Conservation (phyloP, 805 yeast genomes). For the Ogataea pini region DNA sequence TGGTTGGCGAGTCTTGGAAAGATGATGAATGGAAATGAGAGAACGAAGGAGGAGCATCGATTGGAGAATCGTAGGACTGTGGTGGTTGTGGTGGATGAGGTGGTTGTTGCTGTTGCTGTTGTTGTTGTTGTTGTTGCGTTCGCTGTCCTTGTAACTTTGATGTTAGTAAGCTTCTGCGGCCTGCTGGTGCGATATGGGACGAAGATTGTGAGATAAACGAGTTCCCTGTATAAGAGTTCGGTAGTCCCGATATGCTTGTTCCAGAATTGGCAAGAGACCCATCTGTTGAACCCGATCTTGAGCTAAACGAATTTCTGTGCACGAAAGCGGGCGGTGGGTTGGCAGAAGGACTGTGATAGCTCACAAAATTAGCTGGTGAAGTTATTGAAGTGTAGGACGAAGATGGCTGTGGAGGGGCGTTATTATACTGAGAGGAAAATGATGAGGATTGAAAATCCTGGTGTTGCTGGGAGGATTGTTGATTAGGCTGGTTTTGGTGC, state of each 20-base stretch:
- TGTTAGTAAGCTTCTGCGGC: slow-evolving; percentile 33
- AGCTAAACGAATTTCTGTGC: slow-evolving; percentile 29
- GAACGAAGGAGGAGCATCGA: slow-evolving; percentile 1
- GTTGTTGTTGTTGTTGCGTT: slow-evolving; percentile 15
- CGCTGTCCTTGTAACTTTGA: slow-evolving; percentile 30
- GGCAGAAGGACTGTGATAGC: slow-evolving; percentile 36
- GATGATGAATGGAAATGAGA: slow-evolving; percentile 12
- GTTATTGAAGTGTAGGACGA: slow-evolving; percentile 31
- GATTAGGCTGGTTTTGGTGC: slow-evolving; percentile 6
- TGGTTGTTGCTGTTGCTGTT: slow-evolving; percentile 15
- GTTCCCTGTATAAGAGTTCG: slow-evolving; percentile 14
- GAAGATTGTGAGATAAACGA: slow-evolving; percentile 21
- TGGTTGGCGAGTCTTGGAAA: slow-evolving; percentile 8
- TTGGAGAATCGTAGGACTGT: not conserved
- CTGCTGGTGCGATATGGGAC: slow-evolving; percentile 29
- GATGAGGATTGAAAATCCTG: slow-evolving; percentile 13
- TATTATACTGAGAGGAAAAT: slow-evolving; percentile 12
- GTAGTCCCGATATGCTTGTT: slow-evolving; percentile 14
- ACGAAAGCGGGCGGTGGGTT: slow-evolving; percentile 31
- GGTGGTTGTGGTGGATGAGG: slow-evolving; percentile 11
- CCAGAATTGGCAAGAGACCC: slow-evolving; percentile 9
- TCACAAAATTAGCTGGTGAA: slow-evolving; percentile 33
- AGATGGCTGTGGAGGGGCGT: slow-evolving; percentile 14
- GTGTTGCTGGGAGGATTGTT: not conserved
- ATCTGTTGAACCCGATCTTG: slow-evolving; percentile 31